Evolutionary conservation across 208 protist species (phyloP).

Genomic region (Leishmania guyanensis): DNA sequence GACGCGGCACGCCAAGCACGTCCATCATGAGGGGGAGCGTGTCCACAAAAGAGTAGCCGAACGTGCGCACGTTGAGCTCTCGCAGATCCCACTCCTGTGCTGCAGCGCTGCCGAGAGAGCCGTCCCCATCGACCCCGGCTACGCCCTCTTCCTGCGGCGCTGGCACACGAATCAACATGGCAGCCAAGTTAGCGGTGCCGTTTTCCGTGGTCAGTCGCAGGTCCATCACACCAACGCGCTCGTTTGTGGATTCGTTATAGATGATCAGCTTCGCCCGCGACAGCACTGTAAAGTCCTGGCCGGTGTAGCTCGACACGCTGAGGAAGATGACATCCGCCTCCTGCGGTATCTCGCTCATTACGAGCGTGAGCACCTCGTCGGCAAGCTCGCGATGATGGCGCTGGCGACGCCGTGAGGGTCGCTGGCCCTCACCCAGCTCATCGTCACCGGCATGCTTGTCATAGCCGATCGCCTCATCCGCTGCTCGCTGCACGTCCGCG

Average conservation of each 20-base stretch:
- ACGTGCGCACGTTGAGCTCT: constrained; percentile 75
- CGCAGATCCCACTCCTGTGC: constrained; percentile 66
- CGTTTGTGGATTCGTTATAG: constrained; percentile 69
- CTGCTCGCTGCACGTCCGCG: constrained; percentile 47
- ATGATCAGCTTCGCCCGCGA: constrained; percentile 46
- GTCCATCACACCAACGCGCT: constrained; percentile 63
- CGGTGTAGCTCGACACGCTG: constrained; percentile 79
- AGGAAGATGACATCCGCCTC: constrained; percentile 78
- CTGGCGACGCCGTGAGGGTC: constrained; percentile 5
- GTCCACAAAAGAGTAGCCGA: constrained; percentile 84
- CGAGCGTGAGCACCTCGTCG: constrained; percentile 79
- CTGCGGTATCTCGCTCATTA: constrained; percentile 72
- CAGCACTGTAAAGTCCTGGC: constrained; percentile 62
- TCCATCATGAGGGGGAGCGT: constrained; percentile 75
- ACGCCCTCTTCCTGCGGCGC: background rate
- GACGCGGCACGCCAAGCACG: constrained; percentile 53
- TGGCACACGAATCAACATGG: constrained; percentile 68
- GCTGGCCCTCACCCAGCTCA: constrained; percentile 12
- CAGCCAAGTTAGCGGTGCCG: constrained; percentile 64
- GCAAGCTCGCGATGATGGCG: constrained; percentile 44
- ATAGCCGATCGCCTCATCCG: constrained; percentile 37
- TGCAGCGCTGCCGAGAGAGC: background rate
- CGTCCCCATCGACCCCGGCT: background rate
- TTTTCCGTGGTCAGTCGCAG: constrained; percentile 58
- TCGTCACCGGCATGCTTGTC: constrained; percentile 30